phyloP scores from a whole-genome alignment of 2,329 filamentous ascomycete genomes.

The Colletotrichum sp. region DNA sequence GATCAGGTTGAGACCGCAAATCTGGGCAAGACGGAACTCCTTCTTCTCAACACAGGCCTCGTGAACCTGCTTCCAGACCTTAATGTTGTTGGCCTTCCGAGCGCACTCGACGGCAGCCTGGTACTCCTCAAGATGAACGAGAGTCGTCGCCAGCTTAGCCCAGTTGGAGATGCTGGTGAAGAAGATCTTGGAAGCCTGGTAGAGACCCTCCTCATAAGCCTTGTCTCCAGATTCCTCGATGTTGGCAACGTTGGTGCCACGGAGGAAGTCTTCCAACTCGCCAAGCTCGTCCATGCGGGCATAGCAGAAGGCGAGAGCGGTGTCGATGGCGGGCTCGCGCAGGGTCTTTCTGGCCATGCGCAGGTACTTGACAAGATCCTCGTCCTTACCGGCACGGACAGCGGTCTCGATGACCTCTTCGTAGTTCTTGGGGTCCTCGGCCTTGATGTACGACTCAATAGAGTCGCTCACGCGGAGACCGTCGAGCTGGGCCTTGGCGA shows the following conservation, averaged over 20 bases:
- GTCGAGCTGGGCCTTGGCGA: conserved; percentile 96
- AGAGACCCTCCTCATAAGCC: conserved; percentile 91
- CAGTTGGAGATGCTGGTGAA: conserved; percentile 98
- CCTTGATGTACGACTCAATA: conserved; percentile 97
- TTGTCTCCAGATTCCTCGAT: conserved; percentile 98
- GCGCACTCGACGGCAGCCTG: conserved; percentile 97
- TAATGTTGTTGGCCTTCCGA: conserved; percentile 98
- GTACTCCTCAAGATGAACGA: conserved; percentile 97
- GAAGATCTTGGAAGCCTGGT: conserved; percentile 96
- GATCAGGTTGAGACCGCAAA: conserved; percentile 97
- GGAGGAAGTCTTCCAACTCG: conserved; percentile 96
- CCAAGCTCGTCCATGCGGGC: conserved; percentile 89
- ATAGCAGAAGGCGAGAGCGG: conserved; percentile 90
- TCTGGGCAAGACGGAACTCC: conserved; percentile 98
- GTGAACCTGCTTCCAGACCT: conserved; percentile 99
- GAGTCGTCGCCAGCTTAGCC: conserved; percentile 96
- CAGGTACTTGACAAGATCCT: conserved; percentile 95
- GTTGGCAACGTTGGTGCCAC: conserved; percentile 91
- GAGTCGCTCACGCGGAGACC: conserved; percentile 90
- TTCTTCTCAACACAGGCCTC: conserved; percentile 96
- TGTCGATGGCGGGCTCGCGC: conserved; percentile 92
- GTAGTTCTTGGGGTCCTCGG: conserved; percentile 91
- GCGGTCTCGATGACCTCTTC: conserved; percentile 95
- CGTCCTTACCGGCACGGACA: conserved; percentile 94
- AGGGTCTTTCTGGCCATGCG: conserved; percentile 97